phyloP scores from a whole-genome alignment of 2,329 filamentous ascomycete genomes.

The Fusarium multiceps region DNA sequence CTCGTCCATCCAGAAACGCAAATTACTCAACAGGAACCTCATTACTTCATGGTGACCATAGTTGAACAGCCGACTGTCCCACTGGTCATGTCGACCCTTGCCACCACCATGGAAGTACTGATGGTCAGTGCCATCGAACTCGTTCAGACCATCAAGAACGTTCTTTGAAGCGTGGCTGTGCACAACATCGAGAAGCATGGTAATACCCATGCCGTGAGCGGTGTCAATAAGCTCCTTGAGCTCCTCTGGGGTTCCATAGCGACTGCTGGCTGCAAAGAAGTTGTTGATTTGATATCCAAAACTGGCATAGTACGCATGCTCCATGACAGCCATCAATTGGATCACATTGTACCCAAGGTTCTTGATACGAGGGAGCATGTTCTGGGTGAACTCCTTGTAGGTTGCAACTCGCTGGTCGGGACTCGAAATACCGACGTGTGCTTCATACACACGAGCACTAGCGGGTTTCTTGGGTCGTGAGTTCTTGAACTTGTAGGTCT shows the following conservation, averaged over 20 bases:
- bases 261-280: slow-evolving; percentile 97
- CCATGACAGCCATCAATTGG: slow-evolving; percentile 99
- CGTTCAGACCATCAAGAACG: slow-evolving; percentile 91
- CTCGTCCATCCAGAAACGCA: slow-evolving; percentile 99
- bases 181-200: slow-evolving; percentile 92
- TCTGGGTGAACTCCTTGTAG: slow-evolving; percentile 96
- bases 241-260: slow-evolving; percentile 93
- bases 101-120: slow-evolving; percentile 92
- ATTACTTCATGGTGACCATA: slow-evolving; percentile 95
- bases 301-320: slow-evolving; percentile 98
- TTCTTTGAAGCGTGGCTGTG: slow-evolving; percentile 99
- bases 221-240: slow-evolving; percentile 97
- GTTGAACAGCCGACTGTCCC: slow-evolving; percentile 98
- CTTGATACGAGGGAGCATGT: slow-evolving; percentile 91
- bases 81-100: slow-evolving; percentile 89
- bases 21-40: slow-evolving; percentile 93
- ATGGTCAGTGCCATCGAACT: slow-evolving; percentile 95
- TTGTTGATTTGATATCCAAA: slow-evolving; percentile 99
- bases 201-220: slow-evolving; percentile 89
- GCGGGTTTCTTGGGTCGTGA: slow-evolving; percentile 81
- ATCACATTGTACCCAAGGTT: slow-evolving; percentile 95
- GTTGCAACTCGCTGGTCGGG: slow-evolving; percentile 89
- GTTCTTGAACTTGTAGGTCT: slow-evolving; percentile 88
- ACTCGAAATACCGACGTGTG: slow-evolving; percentile 97
- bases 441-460: slow-evolving; percentile 95